phyloP scores from a whole-genome alignment of 331 rosid genomes.

The Quercus lobata region DNA sequence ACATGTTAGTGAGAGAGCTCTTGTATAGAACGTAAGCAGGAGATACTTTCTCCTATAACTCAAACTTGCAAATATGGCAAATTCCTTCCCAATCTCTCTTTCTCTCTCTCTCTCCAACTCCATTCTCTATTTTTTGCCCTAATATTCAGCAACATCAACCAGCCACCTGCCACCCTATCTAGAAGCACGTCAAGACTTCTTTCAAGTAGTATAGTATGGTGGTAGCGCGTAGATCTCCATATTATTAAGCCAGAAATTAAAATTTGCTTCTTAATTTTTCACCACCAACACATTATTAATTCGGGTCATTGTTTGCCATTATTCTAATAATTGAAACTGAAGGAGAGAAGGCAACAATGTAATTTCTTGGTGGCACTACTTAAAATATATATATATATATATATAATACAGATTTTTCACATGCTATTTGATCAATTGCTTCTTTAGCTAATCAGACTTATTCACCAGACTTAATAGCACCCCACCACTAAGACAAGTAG shows the following conservation, averaged over 20 bases:
- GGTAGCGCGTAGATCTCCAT: too few relatives aligned
- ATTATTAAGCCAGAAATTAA: background rate
- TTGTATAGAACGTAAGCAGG: too few relatives aligned
- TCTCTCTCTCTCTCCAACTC: too few relatives aligned
- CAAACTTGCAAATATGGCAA: too few relatives aligned
- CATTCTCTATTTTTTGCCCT: too few relatives aligned
- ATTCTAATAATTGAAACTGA: background rate
- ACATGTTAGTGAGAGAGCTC: too few relatives aligned
- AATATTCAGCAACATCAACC: too few relatives aligned
- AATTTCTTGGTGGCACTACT: slow-evolving; percentile 4
- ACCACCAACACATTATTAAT: background rate
- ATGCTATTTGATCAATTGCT: slow-evolving; percentile 16
- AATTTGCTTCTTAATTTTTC: background rate
- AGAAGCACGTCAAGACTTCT: too few relatives aligned
- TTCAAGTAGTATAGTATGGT: too few relatives aligned
- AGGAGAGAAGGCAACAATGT: background rate
- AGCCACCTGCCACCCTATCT: too few relatives aligned
- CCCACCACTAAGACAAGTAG: slow-evolving; percentile 72
- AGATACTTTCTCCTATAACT: too few relatives aligned
- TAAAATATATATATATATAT: background rate
- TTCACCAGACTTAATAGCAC: slow-evolving; percentile 70
- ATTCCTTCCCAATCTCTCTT: too few relatives aligned
- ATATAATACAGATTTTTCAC: slow-evolving; percentile 15
- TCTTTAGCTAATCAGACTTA: slow-evolving; percentile 50
- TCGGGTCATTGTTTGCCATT: background rate